A percentile compares a stretch with the other conserved stretches of the same genome.
Evolutionary conservation across 2,329 filamentous ascomycete species (phyloP).

Genomic region (Macroventuria anomochaeta): DNA sequence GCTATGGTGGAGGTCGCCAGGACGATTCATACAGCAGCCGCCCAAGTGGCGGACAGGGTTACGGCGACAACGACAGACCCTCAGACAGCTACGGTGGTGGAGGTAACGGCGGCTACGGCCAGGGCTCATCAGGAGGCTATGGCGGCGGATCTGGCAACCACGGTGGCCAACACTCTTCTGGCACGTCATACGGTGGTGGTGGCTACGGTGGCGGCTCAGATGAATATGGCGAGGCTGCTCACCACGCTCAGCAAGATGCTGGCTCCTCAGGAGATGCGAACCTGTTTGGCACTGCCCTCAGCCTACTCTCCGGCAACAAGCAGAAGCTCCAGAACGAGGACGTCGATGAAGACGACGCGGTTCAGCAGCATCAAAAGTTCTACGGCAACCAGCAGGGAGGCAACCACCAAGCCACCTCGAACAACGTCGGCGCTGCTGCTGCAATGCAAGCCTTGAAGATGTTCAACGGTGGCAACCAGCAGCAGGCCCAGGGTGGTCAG

Average conservation of each 20-base stretch:
- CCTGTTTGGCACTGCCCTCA: slow-evolving; percentile 64
- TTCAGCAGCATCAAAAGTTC: slow-evolving; percentile 76
- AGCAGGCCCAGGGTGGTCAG: slow-evolving; percentile 62
- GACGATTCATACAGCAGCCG: slow-evolving; percentile 23
- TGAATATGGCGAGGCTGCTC: slow-evolving; percentile 61
- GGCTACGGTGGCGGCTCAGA: slow-evolving; percentile 51
- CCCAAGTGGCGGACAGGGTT: slow-evolving; percentile 12
- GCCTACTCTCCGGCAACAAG: slow-evolving; percentile 62
- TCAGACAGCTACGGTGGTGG: slow-evolving; percentile 23
- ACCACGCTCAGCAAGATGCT: slow-evolving; percentile 63
- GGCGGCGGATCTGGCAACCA: slow-evolving; percentile 31
- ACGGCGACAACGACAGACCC: slow-evolving; percentile 31
- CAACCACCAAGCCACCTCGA: slow-evolving; percentile 53
- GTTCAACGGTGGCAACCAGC: slow-evolving; percentile 66
- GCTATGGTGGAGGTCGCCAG: slow-evolving; percentile 19
- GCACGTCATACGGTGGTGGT: slow-evolving; percentile 53
- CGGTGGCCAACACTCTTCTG: slow-evolving; percentile 46
- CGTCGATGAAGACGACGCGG: slow-evolving; percentile 69
- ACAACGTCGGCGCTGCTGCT: slow-evolving; percentile 69
- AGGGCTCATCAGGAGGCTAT: slow-evolving; percentile 25
- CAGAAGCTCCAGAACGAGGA: slow-evolving; percentile 58
- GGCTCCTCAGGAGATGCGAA: slow-evolving; percentile 56
- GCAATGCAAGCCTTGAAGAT: slow-evolving; percentile 83
- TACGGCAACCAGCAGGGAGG: slow-evolving; percentile 62
- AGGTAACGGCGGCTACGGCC: slow-evolving; percentile 16